Base-by-base conservation (phyloP, 1,139 yeast species). In the Geotrichum fermentans region DNA sequence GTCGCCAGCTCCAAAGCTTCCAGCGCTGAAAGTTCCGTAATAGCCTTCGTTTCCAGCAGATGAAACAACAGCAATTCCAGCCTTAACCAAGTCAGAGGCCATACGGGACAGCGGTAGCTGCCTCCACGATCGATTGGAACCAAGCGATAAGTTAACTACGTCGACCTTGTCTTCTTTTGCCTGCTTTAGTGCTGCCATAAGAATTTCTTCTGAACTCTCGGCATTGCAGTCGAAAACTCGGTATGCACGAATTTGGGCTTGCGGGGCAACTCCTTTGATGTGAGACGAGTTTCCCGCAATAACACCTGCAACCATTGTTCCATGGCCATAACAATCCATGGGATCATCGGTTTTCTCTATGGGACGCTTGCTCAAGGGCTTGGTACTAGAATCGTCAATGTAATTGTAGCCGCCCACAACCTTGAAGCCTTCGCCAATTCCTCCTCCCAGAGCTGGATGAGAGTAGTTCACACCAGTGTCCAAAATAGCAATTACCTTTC, bases 241-340 rank as follows among this genome's bases (percentile, higher is more conserved):
- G 45, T 57, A 57, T 47, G 56, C 52, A 24, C 50, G 50, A 14
- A 57, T 28, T 4, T 40, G 45, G 17, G 59, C 57, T 29, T 47
- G 44, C n/a, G 61, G 60, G 14, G 60, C 58, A 18, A 57, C 60
- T 42, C 60, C 60, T n/a, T 21, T 30, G 18, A 48, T 20, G 7
- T 37, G 24, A 16, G 45, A 38, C 13, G 42, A 45, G 22, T 44
- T 50, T 17, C 55, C 60, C 26, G 51, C 53, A 43, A 58, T 54
- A 14, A 57, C 47, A n/a, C 59, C 52, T n/a, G 60, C 49, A 28
- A 55, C 58, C 40, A 54, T 51, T 3, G 60, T 45, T 17, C 60
- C 60, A 43, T 57, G 60, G 21, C 60, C 60, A 7, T 42, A 42
- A 46, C 60, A 57, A 45, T 57, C 60, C 44, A 45, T 47, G 22